Evolutionary conservation across 148 eudicot genomes (phyloP).

Genomic region (Cornus florida): DNA sequence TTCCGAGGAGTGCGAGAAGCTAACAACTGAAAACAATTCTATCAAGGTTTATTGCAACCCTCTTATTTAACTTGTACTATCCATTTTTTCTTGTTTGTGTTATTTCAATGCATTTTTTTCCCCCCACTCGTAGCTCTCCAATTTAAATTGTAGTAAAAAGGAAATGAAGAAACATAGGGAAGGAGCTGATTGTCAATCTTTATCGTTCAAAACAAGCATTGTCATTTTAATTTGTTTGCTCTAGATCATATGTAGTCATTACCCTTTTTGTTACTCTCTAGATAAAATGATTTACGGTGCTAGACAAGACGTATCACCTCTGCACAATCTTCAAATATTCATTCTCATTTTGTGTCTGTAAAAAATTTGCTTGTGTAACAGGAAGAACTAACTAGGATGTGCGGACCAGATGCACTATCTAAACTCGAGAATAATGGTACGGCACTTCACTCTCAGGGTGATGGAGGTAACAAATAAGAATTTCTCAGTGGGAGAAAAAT

Average conservation of each 20-base stretch:
- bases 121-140: background rate
- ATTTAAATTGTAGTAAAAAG: background rate
- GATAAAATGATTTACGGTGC: background rate
- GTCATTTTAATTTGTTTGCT: background rate
- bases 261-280: background rate
- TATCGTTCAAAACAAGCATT: background rate
- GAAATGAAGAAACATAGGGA: background rate
- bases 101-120: background rate
- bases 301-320: background rate
- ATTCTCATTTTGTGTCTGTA: background rate
- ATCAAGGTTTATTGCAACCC: constrained; percentile 55
- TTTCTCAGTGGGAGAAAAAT: background rate
- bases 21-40: constrained; percentile 65
- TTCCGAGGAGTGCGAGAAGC: constrained; percentile 67
- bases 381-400: constrained; percentile 59
- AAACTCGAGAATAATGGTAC: constrained; percentile 36
- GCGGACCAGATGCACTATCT: constrained; percentile 50
- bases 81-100: background rate
- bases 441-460: constrained; percentile 20
- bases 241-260: background rate
- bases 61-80: background rate
- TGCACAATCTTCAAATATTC: background rate
- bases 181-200: background rate
- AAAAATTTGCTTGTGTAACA: constrained; percentile 34
- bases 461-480: constrained; percentile 40